phyloP scores from a whole-genome alignment of 805 yeast species.

The Sugiyamaella boreocaroliniensis region DNA sequence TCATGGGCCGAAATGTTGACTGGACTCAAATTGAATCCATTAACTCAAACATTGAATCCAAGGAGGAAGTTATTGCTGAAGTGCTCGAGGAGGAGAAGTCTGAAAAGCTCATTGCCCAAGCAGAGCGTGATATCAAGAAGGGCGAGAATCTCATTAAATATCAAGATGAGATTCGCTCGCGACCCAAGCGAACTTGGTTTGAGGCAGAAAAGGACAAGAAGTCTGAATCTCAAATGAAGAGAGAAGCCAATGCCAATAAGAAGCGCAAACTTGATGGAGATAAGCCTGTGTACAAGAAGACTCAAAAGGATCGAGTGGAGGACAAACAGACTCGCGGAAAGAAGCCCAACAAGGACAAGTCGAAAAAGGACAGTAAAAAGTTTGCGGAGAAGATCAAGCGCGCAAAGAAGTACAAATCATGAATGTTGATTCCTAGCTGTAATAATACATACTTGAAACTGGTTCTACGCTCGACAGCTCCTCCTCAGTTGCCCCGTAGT shows the following conservation, averaged over 20 bases:
- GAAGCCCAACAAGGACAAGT: slow-evolving; percentile 26
- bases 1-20: slow-evolving; percentile 81
- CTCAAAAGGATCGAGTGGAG: slow-evolving; percentile 58
- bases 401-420: slow-evolving; percentile 16
- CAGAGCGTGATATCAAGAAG: slow-evolving; percentile 84
- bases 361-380: slow-evolving; percentile 25
- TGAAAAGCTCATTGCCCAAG: slow-evolving; percentile 77
- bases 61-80: slow-evolving; percentile 59
- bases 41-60: slow-evolving; percentile 52
- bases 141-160: slow-evolving; percentile 80
- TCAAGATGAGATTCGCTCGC: slow-evolving; percentile 71
- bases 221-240: slow-evolving; percentile 17
- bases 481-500: neutral
- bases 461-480: neutral
- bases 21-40: slow-evolving; percentile 78
- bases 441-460: neutral
- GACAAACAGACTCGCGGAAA: slow-evolving; percentile 34
- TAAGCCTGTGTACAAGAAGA: slow-evolving; percentile 61
- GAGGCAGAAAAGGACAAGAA: slow-evolving; percentile 52
- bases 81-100: slow-evolving; percentile 80
- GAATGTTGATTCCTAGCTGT: neutral
- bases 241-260: slow-evolving; percentile 38
- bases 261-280: slow-evolving; percentile 63
- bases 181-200: slow-evolving; percentile 98
- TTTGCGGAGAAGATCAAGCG: slow-evolving; percentile 16